Evolutionary conservation across 345 rosid species (phyloP).

Genomic region (Nephelium lappaceum): DNA sequence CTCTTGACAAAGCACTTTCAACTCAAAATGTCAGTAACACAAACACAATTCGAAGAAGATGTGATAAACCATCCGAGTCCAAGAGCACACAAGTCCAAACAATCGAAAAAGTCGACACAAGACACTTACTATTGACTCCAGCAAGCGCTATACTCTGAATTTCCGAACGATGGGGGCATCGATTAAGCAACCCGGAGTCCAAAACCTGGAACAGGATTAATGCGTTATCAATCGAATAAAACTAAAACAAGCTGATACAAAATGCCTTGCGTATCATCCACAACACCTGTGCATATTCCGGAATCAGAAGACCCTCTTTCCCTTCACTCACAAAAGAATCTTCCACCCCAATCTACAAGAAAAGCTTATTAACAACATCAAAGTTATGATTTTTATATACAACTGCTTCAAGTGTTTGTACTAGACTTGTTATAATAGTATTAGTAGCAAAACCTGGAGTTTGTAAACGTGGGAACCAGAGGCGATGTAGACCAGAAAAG

Average conservation of each 20-base stretch:
- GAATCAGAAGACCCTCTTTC: slow-evolving; percentile 67
- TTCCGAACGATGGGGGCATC: slow-evolving; percentile 72
- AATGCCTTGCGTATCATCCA: not conserved
- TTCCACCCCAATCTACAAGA: slow-evolving; percentile 47
- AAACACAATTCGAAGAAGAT: not conserved
- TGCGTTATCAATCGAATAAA: not conserved
- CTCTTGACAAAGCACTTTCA: too few species aligned
- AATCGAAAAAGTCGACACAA: slow-evolving; percentile 6
- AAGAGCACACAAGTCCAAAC: not conserved
- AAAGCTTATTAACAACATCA: too few species aligned
- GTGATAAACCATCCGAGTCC: not conserved
- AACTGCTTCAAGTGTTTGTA: not conserved
- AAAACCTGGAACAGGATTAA: slow-evolving; percentile 35
- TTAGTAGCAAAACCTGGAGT: slow-evolving; percentile 36
- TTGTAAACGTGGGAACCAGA: slow-evolving; percentile 61
- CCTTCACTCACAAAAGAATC: slow-evolving; percentile 50
- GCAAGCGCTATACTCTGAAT: slow-evolving; percentile 58
- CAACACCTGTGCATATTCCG: slow-evolving; percentile 46
- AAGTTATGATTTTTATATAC: not conserved
- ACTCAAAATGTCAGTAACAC: too few species aligned
- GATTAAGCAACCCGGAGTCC: slow-evolving; percentile 43
- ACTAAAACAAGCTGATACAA: not conserved
- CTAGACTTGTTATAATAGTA: not conserved
- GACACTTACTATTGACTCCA: slow-evolving; percentile 51
- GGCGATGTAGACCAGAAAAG: slow-evolving; percentile 63